These are phyloP conservation scores for Cyberlindnera saturnus DNA, from an alignment of 805 yeast genomes.

Conservation along the genomic window DNA sequence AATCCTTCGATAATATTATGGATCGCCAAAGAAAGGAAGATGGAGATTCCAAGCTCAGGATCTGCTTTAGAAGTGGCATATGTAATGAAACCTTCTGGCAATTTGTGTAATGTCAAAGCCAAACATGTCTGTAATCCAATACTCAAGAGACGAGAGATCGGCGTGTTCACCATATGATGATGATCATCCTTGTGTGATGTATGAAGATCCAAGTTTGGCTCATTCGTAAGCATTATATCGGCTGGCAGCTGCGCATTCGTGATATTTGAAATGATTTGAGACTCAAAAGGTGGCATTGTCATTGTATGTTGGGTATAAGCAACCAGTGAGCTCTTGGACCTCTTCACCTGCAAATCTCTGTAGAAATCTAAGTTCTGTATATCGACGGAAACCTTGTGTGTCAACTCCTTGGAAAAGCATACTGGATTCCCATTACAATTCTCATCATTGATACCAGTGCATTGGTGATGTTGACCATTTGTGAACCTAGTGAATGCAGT, in stretches of 20 bases:
- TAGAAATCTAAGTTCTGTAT: constrained; percentile 22
- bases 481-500: constrained; percentile 9
- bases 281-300: background rate
- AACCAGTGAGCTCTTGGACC: constrained; percentile 14
- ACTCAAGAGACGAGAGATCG: constrained; percentile 69
- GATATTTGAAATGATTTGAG: background rate
- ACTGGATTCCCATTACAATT: constrained; percentile 16
- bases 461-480: constrained; percentile 4
- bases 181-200: constrained; percentile 40
- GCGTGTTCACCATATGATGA: constrained; percentile 77
- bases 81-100: constrained; percentile 93
- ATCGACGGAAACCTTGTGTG: constrained; percentile 20
- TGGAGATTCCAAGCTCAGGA: constrained; percentile 66
- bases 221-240: constrained; percentile 15
- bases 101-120: constrained; percentile 82
- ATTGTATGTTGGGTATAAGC: constrained; percentile 15
- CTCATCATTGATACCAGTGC: constrained; percentile 18
- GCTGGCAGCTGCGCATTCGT: constrained; percentile 3
- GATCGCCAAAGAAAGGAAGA: constrained; percentile 77
- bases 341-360: constrained; percentile 8
- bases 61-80: constrained; percentile 70
- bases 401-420: constrained; percentile 13
- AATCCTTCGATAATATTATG: constrained; percentile 95
- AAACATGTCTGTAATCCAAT: constrained; percentile 88
- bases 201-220: constrained; percentile 24